These are phyloP conservation scores for Acanthamoeba castellanii DNA, from an alignment of 208 protist species.

Conservation along the genomic window DNA sequence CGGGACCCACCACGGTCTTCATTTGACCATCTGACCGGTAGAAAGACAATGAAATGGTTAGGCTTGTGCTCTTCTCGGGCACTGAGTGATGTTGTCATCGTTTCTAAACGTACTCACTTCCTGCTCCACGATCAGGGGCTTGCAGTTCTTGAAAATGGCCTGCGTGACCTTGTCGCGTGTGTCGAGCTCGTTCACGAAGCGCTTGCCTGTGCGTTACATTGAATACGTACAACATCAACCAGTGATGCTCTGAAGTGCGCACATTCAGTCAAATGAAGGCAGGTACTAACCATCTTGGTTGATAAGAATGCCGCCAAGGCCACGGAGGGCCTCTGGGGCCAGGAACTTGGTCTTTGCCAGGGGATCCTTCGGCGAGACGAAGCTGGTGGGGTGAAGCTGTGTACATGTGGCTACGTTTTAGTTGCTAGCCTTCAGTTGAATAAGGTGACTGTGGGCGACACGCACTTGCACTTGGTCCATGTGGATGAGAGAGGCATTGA, in stretches of 20 bases:
- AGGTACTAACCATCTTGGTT: conserved; percentile 89
- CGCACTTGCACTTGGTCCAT: conserved; percentile 95
- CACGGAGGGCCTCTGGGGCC: conserved; percentile 96
- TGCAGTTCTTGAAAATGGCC: conserved; percentile 89
- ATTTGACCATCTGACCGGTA: conserved; percentile 37
- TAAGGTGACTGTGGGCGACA: not conserved
- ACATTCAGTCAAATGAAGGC: no score
- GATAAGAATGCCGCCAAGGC: conserved; percentile 95
- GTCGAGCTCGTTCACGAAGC: conserved; percentile 97
- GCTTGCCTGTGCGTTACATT: conserved; percentile 72
- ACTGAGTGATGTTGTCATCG: no score
- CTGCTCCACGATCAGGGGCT: not conserved
- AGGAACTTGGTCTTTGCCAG: conserved; percentile 93
- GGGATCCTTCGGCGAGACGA: conserved; percentile 95
- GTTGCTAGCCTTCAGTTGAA: not conserved
- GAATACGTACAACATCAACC: not conserved
- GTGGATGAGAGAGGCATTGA: conserved; percentile 92
- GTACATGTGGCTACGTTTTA: no score
- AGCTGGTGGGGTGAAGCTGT: conserved; percentile 96
- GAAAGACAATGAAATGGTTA: no score
- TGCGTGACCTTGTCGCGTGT: conserved; percentile 95
- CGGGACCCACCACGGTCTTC: conserved; percentile 67
- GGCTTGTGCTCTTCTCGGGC: no score
- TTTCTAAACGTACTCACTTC: not conserved
- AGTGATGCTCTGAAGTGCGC: not conserved